phyloP scores from a whole-genome alignment of 768 basidiomycete species.

The Basidioascus undulatus region DNA sequence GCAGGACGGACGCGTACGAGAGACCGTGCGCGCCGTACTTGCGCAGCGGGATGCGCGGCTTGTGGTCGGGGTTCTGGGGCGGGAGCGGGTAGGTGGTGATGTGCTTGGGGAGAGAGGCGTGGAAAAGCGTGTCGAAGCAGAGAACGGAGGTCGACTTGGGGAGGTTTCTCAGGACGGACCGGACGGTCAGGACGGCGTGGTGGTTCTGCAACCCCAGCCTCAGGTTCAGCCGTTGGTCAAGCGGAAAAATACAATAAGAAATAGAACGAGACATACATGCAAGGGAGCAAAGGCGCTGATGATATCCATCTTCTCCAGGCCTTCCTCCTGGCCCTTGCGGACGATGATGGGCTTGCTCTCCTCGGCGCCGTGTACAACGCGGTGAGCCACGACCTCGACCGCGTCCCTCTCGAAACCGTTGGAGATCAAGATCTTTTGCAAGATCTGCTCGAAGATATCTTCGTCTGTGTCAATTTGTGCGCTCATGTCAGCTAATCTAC shows the following conservation, averaged over 20 bases:
- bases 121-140: constrained; percentile 73
- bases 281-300: constrained; percentile 41
- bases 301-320: constrained; percentile 48
- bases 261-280: constrained; percentile 21
- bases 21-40: constrained; percentile 82
- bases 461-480: constrained; percentile 9
- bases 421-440: constrained; percentile 17
- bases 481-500: too few species aligned
- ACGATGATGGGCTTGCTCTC: constrained; percentile 47
- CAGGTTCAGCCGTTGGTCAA: background rate
- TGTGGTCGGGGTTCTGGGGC: constrained; percentile 27
- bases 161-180: constrained; percentile 33
- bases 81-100: constrained; percentile 55
- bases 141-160: constrained; percentile 50
- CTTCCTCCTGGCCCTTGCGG: constrained; percentile 38
- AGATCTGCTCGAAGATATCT: constrained; percentile 19
- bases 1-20: constrained; percentile 36
- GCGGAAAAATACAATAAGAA: background rate
- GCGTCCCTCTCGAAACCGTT: constrained; percentile 19
- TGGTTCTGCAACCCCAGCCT: constrained; percentile 17
- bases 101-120: constrained; percentile 46
- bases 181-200: constrained; percentile 22
- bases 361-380: constrained; percentile 70
- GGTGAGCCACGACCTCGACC: constrained; percentile 40
- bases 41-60: constrained; percentile 39